Conservation (phyloP, 257 asterid genomes). For the Fraxinus quadrangulata region DNA sequence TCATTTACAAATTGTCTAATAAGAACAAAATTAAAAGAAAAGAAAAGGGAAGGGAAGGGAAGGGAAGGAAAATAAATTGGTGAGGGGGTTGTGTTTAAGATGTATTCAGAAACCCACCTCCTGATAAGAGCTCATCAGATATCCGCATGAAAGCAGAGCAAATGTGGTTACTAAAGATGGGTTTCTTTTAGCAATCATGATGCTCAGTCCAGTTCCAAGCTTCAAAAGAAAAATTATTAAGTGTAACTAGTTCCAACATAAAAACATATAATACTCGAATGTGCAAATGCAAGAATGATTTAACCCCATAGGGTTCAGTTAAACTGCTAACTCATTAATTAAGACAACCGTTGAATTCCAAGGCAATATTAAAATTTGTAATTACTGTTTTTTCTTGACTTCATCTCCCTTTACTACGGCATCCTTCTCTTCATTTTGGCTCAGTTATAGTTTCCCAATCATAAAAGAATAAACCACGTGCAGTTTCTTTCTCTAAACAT, state of each 20-base stretch:
- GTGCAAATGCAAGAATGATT: no score
- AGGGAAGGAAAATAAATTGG: background rate
- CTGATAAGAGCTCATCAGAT: conserved; percentile 87
- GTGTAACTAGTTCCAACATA: background rate
- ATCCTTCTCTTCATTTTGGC: background rate
- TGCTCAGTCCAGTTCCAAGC: conserved; percentile 83
- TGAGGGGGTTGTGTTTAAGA: background rate
- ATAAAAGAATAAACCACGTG: background rate
- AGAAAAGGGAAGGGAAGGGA: background rate
- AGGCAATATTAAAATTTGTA: no score
- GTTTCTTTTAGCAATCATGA: conserved; percentile 78
- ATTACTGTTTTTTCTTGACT: no score
- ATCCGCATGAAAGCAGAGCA: conserved; percentile 85
- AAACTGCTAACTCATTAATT: no score
- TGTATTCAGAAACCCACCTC: conserved; percentile 60
- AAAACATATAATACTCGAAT: background rate
- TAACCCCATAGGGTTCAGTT: no score
- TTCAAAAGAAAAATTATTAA: background rate
- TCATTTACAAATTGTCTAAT: conserved; percentile 10
- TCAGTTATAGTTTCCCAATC: no score
- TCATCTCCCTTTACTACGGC: no score
- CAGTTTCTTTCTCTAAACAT: background rate
- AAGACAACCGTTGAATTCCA: no score
- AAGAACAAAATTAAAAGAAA: conserved; percentile 18
- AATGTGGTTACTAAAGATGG: conserved; percentile 89